Conservation (phyloP, 2,329 filamentous ascomycete genomes). For the Cladosporium sp. region DNA sequence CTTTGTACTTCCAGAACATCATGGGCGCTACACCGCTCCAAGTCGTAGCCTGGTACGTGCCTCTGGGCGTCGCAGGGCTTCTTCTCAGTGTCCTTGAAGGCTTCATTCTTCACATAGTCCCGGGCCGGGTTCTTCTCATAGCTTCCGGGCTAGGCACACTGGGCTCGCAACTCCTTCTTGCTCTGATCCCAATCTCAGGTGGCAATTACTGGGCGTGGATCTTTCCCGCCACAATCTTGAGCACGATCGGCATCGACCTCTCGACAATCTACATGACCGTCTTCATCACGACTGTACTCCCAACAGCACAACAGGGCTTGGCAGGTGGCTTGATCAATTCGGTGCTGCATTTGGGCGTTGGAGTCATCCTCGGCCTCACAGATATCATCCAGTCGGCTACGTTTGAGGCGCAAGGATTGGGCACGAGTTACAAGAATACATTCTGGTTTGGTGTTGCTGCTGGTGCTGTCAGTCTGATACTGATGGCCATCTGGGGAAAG, state of each 20-base stretch:
- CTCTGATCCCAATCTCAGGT: conserved; percentile 56
- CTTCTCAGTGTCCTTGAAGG: conserved; percentile 65
- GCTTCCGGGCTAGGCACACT: conserved; percentile 63
- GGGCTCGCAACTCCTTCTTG: conserved; percentile 61
- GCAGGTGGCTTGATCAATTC: conserved; percentile 72
- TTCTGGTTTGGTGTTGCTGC: conserved; percentile 42
- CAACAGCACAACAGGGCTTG: conserved; percentile 66
- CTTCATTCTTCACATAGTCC: conserved; percentile 64
- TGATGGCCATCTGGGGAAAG: conserved; percentile 42
- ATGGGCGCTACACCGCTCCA: conserved; percentile 61
- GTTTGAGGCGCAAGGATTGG: conserved; percentile 38
- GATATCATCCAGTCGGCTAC: conserved; percentile 61
- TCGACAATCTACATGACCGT: conserved; percentile 73
- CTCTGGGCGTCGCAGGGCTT: conserved; percentile 68
- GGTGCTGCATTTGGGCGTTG: conserved; percentile 69
- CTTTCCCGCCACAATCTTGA: conserved; percentile 68
- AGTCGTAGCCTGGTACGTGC: conserved; percentile 67
- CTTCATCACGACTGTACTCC: conserved; percentile 70
- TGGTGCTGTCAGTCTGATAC: conserved; percentile 35
- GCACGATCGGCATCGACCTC: conserved; percentile 72
- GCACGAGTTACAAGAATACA: conserved; percentile 40
- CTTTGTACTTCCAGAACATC: conserved; percentile 65
- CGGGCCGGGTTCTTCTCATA: conserved; percentile 64
- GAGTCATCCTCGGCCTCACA: conserved; percentile 68
- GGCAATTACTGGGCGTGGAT: conserved; percentile 70